A percentile compares a stretch with the other conserved stretches of the same genome.
Evolutionary conservation across 2,329 filamentous ascomycete species (phyloP).

Genomic region (Penicillium sp.): DNA sequence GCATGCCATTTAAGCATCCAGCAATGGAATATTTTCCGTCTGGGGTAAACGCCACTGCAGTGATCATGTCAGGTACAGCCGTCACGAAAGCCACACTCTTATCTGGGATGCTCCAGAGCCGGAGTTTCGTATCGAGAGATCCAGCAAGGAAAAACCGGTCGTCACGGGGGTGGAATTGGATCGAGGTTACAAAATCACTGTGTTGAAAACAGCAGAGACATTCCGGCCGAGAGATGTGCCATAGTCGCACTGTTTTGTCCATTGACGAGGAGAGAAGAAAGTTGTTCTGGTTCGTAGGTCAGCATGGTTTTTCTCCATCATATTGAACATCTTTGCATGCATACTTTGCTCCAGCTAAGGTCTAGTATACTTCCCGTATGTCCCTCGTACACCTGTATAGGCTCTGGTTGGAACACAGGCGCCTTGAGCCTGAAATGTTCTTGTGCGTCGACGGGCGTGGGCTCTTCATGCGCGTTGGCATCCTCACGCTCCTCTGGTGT

Average conservation of each 20-base stretch:
- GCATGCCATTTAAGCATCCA: slow-evolving; percentile 79
- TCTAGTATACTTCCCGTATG: slow-evolving; percentile 86
- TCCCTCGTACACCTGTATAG: slow-evolving; percentile 74
- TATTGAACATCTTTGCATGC: slow-evolving; percentile 2
- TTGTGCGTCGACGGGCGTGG: slow-evolving; percentile 47
- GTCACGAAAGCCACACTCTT: slow-evolving; percentile 84
- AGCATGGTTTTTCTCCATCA: neutral
- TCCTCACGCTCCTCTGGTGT: slow-evolving; percentile 73
- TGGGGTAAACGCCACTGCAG: slow-evolving; percentile 88
- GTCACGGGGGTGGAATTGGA: slow-evolving; percentile 90
- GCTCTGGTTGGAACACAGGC: slow-evolving; percentile 81
- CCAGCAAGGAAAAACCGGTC: slow-evolving; percentile 96
- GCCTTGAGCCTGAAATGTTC: slow-evolving; percentile 69
- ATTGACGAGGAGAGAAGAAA: slow-evolving; percentile 94
- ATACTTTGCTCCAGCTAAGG: slow-evolving; percentile 89
- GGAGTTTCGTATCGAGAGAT: slow-evolving; percentile 80
- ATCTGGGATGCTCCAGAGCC: slow-evolving; percentile 96
- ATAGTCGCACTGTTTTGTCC: slow-evolving; percentile 94
- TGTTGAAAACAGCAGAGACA: slow-evolving; percentile 94
- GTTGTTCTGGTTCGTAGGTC: slow-evolving; percentile 63
- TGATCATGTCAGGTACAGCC: slow-evolving; percentile 81
- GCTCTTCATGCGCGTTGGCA: slow-evolving; percentile 69
- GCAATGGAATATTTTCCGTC: slow-evolving; percentile 89
- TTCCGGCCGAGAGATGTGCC: slow-evolving; percentile 82
- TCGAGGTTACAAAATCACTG: slow-evolving; percentile 90